Conservation (phyloP, 139 green algal genomes). For the Coelastrella sp. region DNA sequence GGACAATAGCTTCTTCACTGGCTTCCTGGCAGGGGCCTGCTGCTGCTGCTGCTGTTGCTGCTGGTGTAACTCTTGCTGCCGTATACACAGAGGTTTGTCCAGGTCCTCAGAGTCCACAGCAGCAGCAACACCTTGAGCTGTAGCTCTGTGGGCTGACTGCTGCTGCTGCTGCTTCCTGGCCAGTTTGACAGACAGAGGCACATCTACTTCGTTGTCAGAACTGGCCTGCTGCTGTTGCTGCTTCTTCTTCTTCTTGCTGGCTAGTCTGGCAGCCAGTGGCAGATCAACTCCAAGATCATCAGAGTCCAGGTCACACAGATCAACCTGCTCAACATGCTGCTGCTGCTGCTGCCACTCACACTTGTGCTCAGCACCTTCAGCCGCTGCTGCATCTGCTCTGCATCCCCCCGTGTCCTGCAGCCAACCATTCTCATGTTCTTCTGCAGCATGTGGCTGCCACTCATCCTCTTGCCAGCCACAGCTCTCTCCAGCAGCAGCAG, state of each 20-base stretch:
- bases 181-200: neutral
- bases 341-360: slow-evolving; percentile 21
- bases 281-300: neutral
- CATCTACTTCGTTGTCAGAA: neutral
- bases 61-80: slow-evolving; percentile 8
- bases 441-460: neutral
- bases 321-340: neutral
- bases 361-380: neutral
- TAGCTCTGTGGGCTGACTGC: neutral
- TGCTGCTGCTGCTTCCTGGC: slow-evolving; percentile 3
- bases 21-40: neutral
- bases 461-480: neutral
- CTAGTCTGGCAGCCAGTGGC: neutral
- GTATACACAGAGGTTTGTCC: neutral
- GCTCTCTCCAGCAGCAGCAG: neutral
- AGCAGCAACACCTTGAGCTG: neutral
- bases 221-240: neutral
- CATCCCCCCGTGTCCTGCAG: neutral
- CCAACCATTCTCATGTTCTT: neutral
- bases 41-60: neutral
- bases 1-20: neutral
- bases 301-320: neutral
- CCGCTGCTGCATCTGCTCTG: slow-evolving; percentile 31
- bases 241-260: neutral
- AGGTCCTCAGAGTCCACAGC: no score